Evolutionary conservation across 306 rosid species (phyloP).

Genomic region (Lathyrus sativus): DNA sequence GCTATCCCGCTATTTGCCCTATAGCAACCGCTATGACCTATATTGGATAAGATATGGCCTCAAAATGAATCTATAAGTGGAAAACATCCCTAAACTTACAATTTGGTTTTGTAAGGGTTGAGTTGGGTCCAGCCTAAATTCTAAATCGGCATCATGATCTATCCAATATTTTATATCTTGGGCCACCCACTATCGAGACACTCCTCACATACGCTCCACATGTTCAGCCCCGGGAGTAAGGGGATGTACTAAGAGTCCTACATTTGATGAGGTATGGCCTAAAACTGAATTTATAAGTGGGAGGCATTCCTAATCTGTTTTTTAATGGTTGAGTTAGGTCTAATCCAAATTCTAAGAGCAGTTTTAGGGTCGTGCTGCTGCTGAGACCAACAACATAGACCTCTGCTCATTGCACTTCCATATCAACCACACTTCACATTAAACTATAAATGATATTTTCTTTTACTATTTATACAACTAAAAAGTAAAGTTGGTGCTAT

Average conservation of each 20-base stretch:
- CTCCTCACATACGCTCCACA: too few relatives aligned
- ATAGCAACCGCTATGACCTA: too few relatives aligned
- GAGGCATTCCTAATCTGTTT: neutral
- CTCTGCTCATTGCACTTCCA: slow-evolving; percentile 11
- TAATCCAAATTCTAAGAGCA: neutral
- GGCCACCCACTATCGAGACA: too few relatives aligned
- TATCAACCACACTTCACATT: slow-evolving; percentile 9
- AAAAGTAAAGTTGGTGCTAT: slow-evolving; percentile 3
- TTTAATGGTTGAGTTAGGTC: neutral
- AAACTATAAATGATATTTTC: neutral
- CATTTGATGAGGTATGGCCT: neutral
- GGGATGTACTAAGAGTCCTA: neutral
- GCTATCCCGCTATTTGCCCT: too few relatives aligned
- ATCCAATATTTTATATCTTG: too few relatives aligned
- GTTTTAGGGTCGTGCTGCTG: neutral
- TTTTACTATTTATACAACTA: neutral
- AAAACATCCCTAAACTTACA: too few relatives aligned
- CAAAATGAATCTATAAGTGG: too few relatives aligned
- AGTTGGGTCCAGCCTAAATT: too few relatives aligned
- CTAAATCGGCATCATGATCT: too few relatives aligned
- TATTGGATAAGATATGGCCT: too few relatives aligned
- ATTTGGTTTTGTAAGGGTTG: too few relatives aligned
- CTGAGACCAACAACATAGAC: neutral
- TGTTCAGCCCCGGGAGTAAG: too few relatives aligned
- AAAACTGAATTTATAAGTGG: neutral